Evolutionary conservation across 2,329 filamentous ascomycete species (phyloP), one percentile per base, ranked within the genome.

Genomic region (Neopestalotiopsis sp.): DNA sequence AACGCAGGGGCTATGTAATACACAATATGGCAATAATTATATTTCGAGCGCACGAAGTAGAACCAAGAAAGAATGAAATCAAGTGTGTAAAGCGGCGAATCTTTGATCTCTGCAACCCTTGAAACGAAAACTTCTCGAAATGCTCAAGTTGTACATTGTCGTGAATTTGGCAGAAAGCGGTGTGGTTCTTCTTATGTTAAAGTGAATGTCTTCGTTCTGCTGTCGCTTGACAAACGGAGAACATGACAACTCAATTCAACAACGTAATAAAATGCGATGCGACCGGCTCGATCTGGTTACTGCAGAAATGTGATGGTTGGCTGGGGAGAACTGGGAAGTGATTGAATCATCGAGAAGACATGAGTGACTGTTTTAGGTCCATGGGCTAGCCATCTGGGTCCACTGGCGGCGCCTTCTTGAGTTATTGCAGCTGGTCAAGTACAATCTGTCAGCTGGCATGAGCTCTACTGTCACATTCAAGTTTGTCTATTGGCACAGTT

Each of bases 291-390:
- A 60, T 32, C 12, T 38, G 32, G 32, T 30, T 32, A 38, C 34
- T 38, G 34, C 10, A 60, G 28, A 30, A 38, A 30, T 60, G 28
- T 7, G 20, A 28, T 20, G 24, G 12, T 38, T 17, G 58, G 7
- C 52, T 57, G 52, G 52, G 14, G 58, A 60, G 58, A 24, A 52
- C 7, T 52, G 34, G 59, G 14, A 66, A 66, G 24, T 66, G 63
- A 49, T 66, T 66, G 63, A 66, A 66, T 66, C 63, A 66, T 66
- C 49, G 30, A 66, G 45, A 4, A 20, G 20, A 24, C 9, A 17
- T 56, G 49, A 66, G 45, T 34, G 28, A 14, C 20, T 24, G 28
- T 57, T 20, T 58, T 17, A 17, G 12, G 14, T 17, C 57, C 14
- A 10, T 59, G 24, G 17, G 30, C 57, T 63, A 38, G 60, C 30